Evolutionary conservation across 768 basidiomycete genomes (phyloP), one percentile per base, ranked within the genome.

Genomic region (Strobilomyces echinocephalus): DNA sequence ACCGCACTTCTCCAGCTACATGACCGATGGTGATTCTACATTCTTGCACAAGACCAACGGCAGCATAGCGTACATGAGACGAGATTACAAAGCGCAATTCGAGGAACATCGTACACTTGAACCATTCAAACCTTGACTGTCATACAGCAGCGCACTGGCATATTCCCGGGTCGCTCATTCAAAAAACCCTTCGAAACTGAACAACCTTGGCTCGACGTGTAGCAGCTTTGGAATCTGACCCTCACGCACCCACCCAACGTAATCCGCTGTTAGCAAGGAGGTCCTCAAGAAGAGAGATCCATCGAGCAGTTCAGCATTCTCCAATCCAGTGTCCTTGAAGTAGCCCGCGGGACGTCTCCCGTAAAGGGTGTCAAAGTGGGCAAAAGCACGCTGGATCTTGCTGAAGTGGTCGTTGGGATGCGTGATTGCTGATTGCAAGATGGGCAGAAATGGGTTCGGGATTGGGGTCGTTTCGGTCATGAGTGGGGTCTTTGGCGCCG

Each of bases 181-280:
- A 26, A 31, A 65, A 46, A 73, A 69, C 4, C 67, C 71, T 3
- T 67, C 59, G 1, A 61, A 46, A 48, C 66, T 39, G 18, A 39
- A 39, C 15, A 36, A 8, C 15, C 35, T 36, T 16, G 35, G 35
- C 35, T 36, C 35, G 2, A 36, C 15, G 35, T 36, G 15, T 15
- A 70, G 75, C 1, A 43, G 58, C 8, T 48, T 53, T 14, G 49
- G 35, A 10, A 62, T 52, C 52, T 70, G 24, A 0, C 73, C 74
- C 52, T 77, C 74, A 14, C 73, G 61, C 59, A 65, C 72, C 74
- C 74, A 76, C 12, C 75, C 75, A 10, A 72, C 40, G 24, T 61
- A 60, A 38, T 71, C 63, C 24, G 63, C 58, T 0, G 69, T 71
- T 42, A 74, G 40, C 42, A 69, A 46, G 4, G 72, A 61, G 10